These are phyloP conservation scores for Dendryphion nanum DNA, from an alignment of 2,329 filamentous ascomycete genomes.

Conservation along the genomic window DNA sequence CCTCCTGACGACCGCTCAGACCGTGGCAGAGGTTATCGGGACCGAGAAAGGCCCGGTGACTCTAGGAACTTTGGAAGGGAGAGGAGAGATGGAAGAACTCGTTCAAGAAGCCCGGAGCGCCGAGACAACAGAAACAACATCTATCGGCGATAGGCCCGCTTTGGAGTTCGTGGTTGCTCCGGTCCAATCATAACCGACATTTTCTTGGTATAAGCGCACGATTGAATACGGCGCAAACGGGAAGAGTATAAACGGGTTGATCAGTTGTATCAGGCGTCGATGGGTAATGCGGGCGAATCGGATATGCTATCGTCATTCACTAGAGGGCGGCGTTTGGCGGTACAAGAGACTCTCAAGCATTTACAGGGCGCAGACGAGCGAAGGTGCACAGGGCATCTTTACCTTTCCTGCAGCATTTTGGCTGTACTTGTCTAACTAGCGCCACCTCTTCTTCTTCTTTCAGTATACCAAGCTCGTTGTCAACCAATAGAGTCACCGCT, in stretches of 20 bases:
- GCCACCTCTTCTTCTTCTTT: too few relatives aligned
- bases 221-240: constrained; percentile 1
- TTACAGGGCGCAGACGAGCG: constrained; percentile 3
- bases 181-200: too few relatives aligned
- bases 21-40: constrained; percentile 23
- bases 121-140: too few relatives aligned
- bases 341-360: neutral
- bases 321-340: neutral
- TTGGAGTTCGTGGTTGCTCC: too few relatives aligned
- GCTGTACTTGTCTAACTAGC: too few relatives aligned
- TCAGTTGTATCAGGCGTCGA: too few relatives aligned
- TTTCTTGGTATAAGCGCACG: neutral
- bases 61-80: constrained; percentile 24
- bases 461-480: too few relatives aligned
- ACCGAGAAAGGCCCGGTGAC: constrained; percentile 21
- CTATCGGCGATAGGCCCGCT: too few relatives aligned
- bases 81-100: constrained; percentile 30
- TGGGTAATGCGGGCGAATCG: neutral
- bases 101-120: constrained; percentile 37
- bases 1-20: constrained; percentile 26
- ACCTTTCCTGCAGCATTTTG: too few relatives aligned
- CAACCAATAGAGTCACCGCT: too few relatives aligned
- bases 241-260: neutral
- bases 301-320: neutral
- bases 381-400: too few relatives aligned